These are phyloP conservation scores for Amaranthus cruentus DNA, from an alignment of 148 eudicot genomes.

Conservation along the genomic window DNA sequence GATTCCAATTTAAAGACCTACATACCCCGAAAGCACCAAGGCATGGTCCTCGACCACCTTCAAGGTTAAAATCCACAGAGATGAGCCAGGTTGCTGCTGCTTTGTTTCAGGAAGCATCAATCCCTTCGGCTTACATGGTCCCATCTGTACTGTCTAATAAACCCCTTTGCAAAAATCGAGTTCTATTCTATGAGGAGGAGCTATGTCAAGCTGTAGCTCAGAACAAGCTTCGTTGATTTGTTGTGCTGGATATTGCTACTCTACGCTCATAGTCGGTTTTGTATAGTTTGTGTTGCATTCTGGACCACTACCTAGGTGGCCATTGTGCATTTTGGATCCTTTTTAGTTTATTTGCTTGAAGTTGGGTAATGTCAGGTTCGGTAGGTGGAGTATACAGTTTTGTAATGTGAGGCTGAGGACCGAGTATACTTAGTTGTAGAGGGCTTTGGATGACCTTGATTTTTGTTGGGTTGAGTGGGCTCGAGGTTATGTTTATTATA, in stretches of 20 bases:
- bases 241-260: constrained; percentile 4
- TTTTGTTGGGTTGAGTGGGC: constrained; percentile 25
- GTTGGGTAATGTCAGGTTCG: constrained; percentile 18
- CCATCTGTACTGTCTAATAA: constrained; percentile 62
- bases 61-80: constrained; percentile 69
- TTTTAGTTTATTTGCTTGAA: constrained; percentile 14
- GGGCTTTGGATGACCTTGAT: constrained; percentile 23
- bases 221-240: constrained; percentile 74
- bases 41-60: constrained; percentile 88
- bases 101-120: constrained; percentile 77
- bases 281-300: constrained; percentile 36
- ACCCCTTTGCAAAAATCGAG: constrained; percentile 78
- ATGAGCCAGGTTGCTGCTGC: constrained; percentile 87
- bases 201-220: constrained; percentile 95
- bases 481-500: constrained; percentile 23
- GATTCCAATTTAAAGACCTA: constrained; percentile 42
- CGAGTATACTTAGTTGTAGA: constrained; percentile 9
- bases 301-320: constrained; percentile 7
- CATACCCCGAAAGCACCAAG: constrained; percentile 95
- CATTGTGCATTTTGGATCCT: constrained; percentile 19
- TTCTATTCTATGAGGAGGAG: constrained; percentile 86
- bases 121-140: constrained; percentile 65
- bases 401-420: constrained; percentile 24
- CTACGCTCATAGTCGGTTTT: constrained; percentile 26
- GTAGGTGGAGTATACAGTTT: constrained; percentile 34